Conservation (phyloP, 345 rosid species). For the Pistacia vera region DNA sequence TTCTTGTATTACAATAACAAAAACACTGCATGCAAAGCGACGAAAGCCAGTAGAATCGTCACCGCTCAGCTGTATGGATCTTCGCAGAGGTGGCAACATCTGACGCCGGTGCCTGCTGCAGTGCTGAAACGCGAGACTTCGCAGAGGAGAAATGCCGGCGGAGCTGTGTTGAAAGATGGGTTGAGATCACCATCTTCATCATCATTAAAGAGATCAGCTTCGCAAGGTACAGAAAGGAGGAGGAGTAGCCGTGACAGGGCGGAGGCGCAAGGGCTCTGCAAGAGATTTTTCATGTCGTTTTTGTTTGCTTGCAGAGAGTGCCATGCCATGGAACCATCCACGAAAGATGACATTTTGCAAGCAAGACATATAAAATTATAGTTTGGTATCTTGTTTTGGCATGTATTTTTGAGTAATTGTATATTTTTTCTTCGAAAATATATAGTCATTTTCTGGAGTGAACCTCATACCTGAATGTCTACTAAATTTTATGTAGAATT, state of each 20-base stretch:
- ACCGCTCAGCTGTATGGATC: slow-evolving; percentile 59
- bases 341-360: slow-evolving; percentile 25
- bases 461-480: no score
- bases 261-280: slow-evolving; percentile 33
- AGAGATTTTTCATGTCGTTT: slow-evolving; percentile 52
- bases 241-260: slow-evolving; percentile 18
- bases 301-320: slow-evolving; percentile 67
- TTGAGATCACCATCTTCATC: slow-evolving; percentile 10
- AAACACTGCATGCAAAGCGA: slow-evolving; percentile 4
- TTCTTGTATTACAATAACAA: slow-evolving; percentile 28
- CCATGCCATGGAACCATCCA: slow-evolving; percentile 82
- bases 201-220: not conserved
- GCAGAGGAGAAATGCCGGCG: slow-evolving; percentile 24
- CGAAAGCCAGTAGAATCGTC: slow-evolving; percentile 48
- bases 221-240: slow-evolving; percentile 20
- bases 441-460: no score
- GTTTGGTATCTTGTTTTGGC: not conserved
- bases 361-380: not conserved
- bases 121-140: slow-evolving; percentile 53
- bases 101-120: slow-evolving; percentile 45
- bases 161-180: slow-evolving; percentile 32
- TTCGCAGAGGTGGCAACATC: slow-evolving; percentile 73
- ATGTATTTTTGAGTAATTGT: no score
- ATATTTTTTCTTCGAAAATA: no score
- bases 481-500: no score